These are phyloP conservation scores for Phyllosticta citrichinensis DNA, from an alignment of 2,329 filamentous ascomycete genomes.

Conservation along the genomic window DNA sequence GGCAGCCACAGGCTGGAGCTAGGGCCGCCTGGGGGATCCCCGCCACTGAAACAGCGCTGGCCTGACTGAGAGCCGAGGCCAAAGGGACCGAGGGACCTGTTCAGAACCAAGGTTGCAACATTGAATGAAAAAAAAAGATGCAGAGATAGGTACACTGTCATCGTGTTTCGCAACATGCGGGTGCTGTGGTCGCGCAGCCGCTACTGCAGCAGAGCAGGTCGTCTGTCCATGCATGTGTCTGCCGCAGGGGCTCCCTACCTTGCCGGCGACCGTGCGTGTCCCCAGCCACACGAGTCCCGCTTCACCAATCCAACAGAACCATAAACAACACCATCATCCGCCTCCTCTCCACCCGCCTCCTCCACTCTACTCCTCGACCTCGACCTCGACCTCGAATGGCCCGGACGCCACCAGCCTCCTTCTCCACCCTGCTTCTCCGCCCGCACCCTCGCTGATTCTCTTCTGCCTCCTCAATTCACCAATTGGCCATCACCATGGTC, in stretches of 20 bases:
- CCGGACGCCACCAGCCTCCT: constrained; percentile 3
- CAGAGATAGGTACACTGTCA: neutral
- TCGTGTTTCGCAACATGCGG: neutral
- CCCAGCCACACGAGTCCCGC: neutral
- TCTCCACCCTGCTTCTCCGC: constrained; percentile 1
- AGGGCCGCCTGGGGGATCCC: neutral
- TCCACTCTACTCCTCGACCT: neutral
- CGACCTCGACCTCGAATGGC: neutral
- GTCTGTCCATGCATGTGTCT: neutral
- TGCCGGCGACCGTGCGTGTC: neutral
- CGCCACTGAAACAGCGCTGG: no score
- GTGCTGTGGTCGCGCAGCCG: neutral
- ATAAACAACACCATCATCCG: neutral
- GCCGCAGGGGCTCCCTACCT: no score
- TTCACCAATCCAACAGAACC: neutral
- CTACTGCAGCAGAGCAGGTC: neutral
- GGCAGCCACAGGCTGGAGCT: neutral
- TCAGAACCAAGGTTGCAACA: neutral
- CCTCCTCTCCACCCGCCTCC: neutral
- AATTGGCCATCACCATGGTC: constrained; percentile 54
- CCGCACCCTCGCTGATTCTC: neutral
- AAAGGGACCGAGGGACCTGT: neutral
- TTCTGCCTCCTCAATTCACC: neutral
- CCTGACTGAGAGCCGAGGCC: neutral
- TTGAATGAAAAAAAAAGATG: neutral